Base-by-base conservation (phyloP, 2,329 filamentous ascomycete species). In the Hypoxylon sp. region DNA sequence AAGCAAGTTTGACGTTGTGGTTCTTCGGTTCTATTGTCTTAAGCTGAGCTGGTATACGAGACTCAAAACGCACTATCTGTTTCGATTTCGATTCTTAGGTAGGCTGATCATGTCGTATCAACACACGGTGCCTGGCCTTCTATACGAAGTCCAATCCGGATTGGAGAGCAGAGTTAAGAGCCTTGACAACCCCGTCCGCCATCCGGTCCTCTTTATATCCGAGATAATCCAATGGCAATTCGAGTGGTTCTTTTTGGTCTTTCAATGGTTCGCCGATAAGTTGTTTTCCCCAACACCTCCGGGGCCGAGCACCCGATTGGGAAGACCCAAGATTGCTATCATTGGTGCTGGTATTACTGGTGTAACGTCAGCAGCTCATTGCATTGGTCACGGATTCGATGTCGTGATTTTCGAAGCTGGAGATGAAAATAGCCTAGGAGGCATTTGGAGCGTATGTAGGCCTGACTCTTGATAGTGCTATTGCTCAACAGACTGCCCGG, bases 341-440 rank as follows among this genome's bases (percentile, higher is more conserved):
- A 89, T 93, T 70, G 90, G 91, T 2, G 89, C 90, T 28, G 90
- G 91, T 1, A 83, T 97, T 60, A 96, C 87, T 0, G 87, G 93
- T 3, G 89, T 96, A 2, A 93, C 92, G 1, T 89, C 92, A 6
- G 93, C 93, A 0, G 89, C 92, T 1, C 93, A 97, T 77, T 94
- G 92, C 75, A 88, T 94, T 36, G 93, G 93, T 1, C 92, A 96
- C 87, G 93, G 93, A 48, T 95, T 95, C 72, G 92, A 96, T 68
- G 91, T 93, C 5, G 85, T 87, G 19, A 87, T 97, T 41, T 97
- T 97, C 71, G 93, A 97, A 76, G 87, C 88, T 6, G 91, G 91
- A 0, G 79, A 84, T 3, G 83, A 89, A 69, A 85, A 91, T 14
- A 84, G 87, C 23, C 78, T 97, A 0, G 92, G 92, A 14, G 93